phyloP scores from a whole-genome alignment of 768 basidiomycete species.

The Crepidotus variabilis region DNA sequence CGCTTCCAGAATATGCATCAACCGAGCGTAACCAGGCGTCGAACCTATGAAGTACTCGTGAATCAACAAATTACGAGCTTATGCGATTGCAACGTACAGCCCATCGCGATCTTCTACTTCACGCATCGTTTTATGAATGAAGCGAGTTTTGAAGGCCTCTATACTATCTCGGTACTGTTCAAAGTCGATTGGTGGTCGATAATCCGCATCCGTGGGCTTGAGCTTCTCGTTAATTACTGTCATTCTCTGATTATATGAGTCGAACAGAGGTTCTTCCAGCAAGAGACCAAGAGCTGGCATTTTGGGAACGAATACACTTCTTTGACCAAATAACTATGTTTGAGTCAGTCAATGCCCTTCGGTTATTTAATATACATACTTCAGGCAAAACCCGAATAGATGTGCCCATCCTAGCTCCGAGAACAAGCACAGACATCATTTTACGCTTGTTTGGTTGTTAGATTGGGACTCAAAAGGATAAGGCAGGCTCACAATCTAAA shows the following conservation, averaged over 20 bases:
- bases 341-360: neutral
- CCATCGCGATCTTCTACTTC: slow-evolving; percentile 75
- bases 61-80: neutral
- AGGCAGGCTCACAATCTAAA: slow-evolving; percentile 45
- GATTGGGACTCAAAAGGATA: slow-evolving; percentile 7
- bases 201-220: slow-evolving; percentile 51
- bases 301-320: slow-evolving; percentile 82
- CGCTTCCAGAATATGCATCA: slow-evolving; percentile 73
- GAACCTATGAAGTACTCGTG: slow-evolving; percentile 44
- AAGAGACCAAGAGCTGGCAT: slow-evolving; percentile 94
- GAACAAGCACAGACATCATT: slow-evolving; percentile 89
- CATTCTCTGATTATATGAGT: slow-evolving; percentile 68
- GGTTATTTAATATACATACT: slow-evolving; percentile 28
- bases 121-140: slow-evolving; percentile 87
- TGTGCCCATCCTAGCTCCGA: slow-evolving; percentile 71
- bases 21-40: slow-evolving; percentile 80
- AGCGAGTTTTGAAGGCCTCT: slow-evolving; percentile 76
- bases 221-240: slow-evolving; percentile 46
- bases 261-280: slow-evolving; percentile 83
- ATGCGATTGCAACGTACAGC: slow-evolving; percentile 45
- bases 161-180: slow-evolving; percentile 63
- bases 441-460: slow-evolving; percentile 65
- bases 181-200: slow-evolving; percentile 73
- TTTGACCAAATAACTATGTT: slow-evolving; percentile 69
- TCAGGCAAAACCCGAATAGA: slow-evolving; percentile 74